Conservation (phyloP, 495 filamentous ascomycete species). For the Aspergillus olivimuriae region DNA sequence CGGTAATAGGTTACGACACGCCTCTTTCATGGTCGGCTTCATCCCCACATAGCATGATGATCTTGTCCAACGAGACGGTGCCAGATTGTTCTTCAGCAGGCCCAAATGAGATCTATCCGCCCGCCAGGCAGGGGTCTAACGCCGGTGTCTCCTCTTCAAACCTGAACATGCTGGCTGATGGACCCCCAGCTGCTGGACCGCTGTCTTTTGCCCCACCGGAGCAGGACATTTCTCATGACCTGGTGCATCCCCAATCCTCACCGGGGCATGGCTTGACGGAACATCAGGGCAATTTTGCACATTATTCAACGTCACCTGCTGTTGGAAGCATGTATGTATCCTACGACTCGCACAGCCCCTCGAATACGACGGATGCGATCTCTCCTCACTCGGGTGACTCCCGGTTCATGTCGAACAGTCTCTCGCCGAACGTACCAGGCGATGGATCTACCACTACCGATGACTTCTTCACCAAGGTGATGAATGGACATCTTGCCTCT, state of each 20-base stretch:
- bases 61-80: neutral
- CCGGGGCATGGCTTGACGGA: constrained; percentile 2
- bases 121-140: too few species aligned
- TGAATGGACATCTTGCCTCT: constrained; percentile 5
- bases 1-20: constrained; percentile 16
- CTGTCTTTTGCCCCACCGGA: too few species aligned
- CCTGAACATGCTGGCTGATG: too few species aligned
- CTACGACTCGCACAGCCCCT: constrained; percentile 4
- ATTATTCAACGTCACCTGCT: constrained; percentile 17
- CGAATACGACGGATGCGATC: constrained; percentile 9
- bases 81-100: constrained; percentile 1
- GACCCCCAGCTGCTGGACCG: too few species aligned
- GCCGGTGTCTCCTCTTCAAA: too few species aligned
- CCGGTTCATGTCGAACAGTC: constrained; percentile 2
- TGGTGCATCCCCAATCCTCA: too few species aligned
- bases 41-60: constrained; percentile 4
- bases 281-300: constrained; percentile 1
- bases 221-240: too few species aligned
- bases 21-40: constrained; percentile 21
- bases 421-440: neutral
- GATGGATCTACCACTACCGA: neutral
- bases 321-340: constrained; percentile 1
- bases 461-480: constrained; percentile 7
- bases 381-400: constrained; percentile 5
- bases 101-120: constrained; percentile 1